Evolutionary conservation across 768 basidiomycete species (phyloP).

Genomic region (Tulasnella calospora): DNA sequence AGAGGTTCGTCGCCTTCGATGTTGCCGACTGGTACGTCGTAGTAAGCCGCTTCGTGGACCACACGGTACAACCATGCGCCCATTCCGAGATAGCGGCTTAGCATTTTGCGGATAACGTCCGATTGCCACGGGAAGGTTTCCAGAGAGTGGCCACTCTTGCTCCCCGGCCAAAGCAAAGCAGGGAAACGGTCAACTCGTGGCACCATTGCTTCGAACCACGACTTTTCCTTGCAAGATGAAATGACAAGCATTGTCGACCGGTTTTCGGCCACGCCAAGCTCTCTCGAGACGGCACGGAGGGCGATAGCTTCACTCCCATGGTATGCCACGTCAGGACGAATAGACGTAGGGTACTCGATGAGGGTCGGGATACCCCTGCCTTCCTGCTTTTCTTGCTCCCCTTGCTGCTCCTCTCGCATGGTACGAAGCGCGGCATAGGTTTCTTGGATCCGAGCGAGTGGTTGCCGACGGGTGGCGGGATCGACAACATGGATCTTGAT

Average conservation of each 20-base stretch:
- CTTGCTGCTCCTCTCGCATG: constrained; percentile 41
- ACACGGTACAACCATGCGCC: constrained; percentile 77
- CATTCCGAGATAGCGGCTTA: constrained; percentile 71
- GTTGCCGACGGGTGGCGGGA: constrained; percentile 78
- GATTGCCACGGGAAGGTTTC: constrained; percentile 88
- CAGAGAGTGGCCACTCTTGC: constrained; percentile 59
- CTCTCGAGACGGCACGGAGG: constrained; percentile 79
- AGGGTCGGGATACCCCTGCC: constrained; percentile 35
- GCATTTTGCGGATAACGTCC: constrained; percentile 75
- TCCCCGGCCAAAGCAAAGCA: constrained; percentile 70
- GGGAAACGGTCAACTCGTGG: constrained; percentile 80
- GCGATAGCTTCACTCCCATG: constrained; percentile 75
- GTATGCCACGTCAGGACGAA: constrained; percentile 54
- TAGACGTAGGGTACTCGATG: constrained; percentile 55
- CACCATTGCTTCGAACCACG: constrained; percentile 70
- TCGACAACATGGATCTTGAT: constrained; percentile 87
- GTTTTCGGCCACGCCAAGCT: constrained; percentile 61
- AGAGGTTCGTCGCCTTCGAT: constrained; percentile 86
- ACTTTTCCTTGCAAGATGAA: constrained; percentile 78
- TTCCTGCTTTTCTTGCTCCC: constrained; percentile 31
- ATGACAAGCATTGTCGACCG: constrained; percentile 72
- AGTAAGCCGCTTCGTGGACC: constrained; percentile 78
- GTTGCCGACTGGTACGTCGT: constrained; percentile 89
- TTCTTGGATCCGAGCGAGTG: constrained; percentile 69
- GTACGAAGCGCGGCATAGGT: constrained; percentile 62